A percentile compares a stretch with the other conserved stretches of the same genome.
Evolutionary conservation across 805 yeast genomes (phyloP).

Genomic region (Metschnikowia orientalis): DNA sequence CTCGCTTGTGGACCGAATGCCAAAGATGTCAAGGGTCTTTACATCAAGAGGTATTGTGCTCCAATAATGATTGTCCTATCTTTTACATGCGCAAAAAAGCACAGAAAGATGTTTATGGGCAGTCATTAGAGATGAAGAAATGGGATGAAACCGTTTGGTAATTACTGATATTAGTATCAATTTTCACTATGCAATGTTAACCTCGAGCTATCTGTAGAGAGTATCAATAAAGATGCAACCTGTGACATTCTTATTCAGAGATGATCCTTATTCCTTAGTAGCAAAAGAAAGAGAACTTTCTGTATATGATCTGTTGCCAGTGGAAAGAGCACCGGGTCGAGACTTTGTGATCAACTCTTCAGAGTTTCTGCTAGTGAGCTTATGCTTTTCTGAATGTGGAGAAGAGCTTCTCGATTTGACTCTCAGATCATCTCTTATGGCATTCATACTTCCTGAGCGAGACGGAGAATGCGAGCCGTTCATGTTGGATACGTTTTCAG

Average conservation of each 20-base stretch:
- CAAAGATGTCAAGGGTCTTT: slow-evolving; percentile 95
- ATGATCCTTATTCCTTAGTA: slow-evolving; percentile 8
- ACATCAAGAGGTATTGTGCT: slow-evolving; percentile 92
- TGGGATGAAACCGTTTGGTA: slow-evolving; percentile 64
- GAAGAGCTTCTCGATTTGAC: slow-evolving; percentile 5
- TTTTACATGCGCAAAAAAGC: slow-evolving; percentile 93
- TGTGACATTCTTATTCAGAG: not conserved
- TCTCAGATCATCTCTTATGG: too few species aligned
- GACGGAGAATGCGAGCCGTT: slow-evolving; percentile 5
- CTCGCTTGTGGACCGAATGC: slow-evolving; percentile 95
- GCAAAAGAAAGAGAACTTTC: slow-evolving; percentile 25
- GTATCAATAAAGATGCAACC: not conserved
- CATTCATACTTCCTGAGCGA: slow-evolving; percentile 1
- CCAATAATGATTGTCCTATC: slow-evolving; percentile 95
- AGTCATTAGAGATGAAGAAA: slow-evolving; percentile 53
- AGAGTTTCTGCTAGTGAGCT: slow-evolving; percentile 21
- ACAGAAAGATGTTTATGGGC: slow-evolving; percentile 63
- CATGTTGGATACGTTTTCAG: slow-evolving; percentile 5
- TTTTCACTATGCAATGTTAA: not conserved
- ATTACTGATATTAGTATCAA: not conserved
- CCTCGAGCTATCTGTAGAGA: too few species aligned
- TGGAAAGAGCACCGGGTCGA: slow-evolving; percentile 31
- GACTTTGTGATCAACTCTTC: slow-evolving; percentile 21
- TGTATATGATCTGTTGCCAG: slow-evolving; percentile 31
- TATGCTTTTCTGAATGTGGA: slow-evolving; percentile 7